A percentile compares a stretch with the other conserved stretches of the same genome.
Conservation (phyloP, 1,284 basidiomycete species). For the Tilletia horrida region DNA sequence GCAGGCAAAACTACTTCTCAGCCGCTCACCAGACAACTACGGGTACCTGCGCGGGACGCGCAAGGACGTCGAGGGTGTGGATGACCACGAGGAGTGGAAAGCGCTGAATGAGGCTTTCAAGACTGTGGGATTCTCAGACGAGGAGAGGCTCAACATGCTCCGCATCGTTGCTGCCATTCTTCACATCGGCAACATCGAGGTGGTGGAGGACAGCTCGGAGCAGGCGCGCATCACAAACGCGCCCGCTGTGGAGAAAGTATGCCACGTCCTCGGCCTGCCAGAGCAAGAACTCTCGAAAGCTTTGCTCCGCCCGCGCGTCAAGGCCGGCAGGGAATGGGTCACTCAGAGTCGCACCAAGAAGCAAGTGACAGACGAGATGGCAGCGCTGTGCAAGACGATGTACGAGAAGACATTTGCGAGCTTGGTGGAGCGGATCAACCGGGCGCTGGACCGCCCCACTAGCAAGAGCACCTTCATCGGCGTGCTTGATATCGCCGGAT, state of each 20-base stretch:
- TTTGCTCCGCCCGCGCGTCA: constrained; percentile 65
- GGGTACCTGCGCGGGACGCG: constrained; percentile 86
- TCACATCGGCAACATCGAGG: constrained; percentile 88
- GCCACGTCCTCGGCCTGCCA: constrained; percentile 88
- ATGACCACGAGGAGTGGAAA: constrained; percentile 85
- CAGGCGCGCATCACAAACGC: constrained; percentile 71
- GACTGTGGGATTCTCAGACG: constrained; percentile 76
- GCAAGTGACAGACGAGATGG: constrained; percentile 90
- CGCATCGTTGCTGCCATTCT: constrained; percentile 88
- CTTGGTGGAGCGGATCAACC: constrained; percentile 92
- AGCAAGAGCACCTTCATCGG: constrained; percentile 96
- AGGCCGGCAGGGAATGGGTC: constrained; percentile 96
- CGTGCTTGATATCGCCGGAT: constrained; percentile 97
- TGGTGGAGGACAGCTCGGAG: constrained; percentile 76
- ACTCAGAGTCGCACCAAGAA: constrained; percentile 84
- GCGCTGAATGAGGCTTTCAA: constrained; percentile 76
- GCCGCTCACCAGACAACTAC: constrained; percentile 71
- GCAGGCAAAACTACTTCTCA: constrained; percentile 67
- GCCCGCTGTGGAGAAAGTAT: constrained; percentile 69
- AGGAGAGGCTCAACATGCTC: constrained; percentile 89
- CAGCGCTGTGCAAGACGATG: constrained; percentile 87
- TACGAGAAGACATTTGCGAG: constrained; percentile 95
- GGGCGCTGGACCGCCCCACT: constrained; percentile 79
- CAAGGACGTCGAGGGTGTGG: constrained; percentile 87
- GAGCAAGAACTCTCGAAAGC: constrained; percentile 83